A percentile compares a stretch with the other conserved stretches of the same genome.
phyloP scores from a whole-genome alignment of 805 yeast species.

The Pichia pseudocactophila region DNA sequence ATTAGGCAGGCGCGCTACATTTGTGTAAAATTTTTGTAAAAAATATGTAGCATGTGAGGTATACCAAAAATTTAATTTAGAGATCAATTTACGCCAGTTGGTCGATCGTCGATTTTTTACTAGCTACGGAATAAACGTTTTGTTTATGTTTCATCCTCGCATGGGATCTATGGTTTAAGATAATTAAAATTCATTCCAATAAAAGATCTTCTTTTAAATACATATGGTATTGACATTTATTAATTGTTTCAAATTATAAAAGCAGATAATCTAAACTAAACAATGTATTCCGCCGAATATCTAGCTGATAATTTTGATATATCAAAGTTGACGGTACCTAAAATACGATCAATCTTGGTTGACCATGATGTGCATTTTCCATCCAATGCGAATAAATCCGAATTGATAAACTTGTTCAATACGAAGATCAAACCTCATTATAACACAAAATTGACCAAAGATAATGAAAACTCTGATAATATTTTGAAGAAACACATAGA shows the following conservation, averaged over 20 bases:
- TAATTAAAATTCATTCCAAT: not conserved
- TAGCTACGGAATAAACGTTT: not conserved
- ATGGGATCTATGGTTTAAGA: not conserved
- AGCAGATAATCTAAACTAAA: not conserved
- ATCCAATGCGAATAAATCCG: conserved; percentile 58
- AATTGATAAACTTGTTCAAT: conserved; percentile 54
- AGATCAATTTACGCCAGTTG: too few species aligned
- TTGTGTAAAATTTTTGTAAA: too few species aligned
- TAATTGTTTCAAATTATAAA: not conserved
- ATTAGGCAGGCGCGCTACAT: too few species aligned
- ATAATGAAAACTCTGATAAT: too few species aligned
- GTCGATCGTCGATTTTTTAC: too few species aligned
- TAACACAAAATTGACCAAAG: conserved; percentile 29
- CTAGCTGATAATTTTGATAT: conserved; percentile 53
- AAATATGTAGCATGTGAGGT: too few species aligned
- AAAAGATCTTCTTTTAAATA: not conserved
- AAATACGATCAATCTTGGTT: conserved; percentile 56
- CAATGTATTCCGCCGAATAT: conserved; percentile 31
- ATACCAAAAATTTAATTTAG: too few species aligned
- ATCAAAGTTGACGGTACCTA: conserved; percentile 51
- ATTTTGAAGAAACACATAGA: not conserved
- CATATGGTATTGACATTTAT: too few species aligned
- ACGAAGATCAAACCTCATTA: conserved; percentile 43
- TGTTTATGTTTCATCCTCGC: not conserved
- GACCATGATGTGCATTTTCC: conserved; percentile 56